Evolutionary conservation across 495 filamentous ascomycete genomes (phyloP).

Genomic region (Niebla homalea): DNA sequence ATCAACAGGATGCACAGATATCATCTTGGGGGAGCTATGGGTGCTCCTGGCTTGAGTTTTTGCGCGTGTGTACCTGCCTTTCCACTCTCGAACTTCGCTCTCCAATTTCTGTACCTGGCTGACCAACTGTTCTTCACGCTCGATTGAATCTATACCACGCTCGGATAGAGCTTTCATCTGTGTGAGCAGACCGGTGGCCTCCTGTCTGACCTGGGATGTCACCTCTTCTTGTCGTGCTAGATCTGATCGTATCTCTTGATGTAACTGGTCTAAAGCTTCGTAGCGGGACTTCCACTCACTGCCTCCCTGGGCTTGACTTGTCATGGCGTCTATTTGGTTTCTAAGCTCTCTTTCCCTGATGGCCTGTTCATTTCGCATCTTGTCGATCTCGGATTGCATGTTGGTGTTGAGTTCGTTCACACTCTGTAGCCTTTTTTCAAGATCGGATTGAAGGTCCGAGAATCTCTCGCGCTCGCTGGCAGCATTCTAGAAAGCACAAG

Average conservation of each 20-base stretch:
- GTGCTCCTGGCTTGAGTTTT: constrained; percentile 77
- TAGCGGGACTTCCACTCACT: constrained; percentile 40
- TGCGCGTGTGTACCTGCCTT: constrained; percentile 68
- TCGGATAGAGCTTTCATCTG: constrained; percentile 84
- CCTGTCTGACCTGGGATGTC: constrained; percentile 77
- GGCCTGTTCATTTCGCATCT: constrained; percentile 52
- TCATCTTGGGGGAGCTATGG: constrained; percentile 63
- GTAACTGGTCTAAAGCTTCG: constrained; percentile 53
- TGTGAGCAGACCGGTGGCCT: constrained; percentile 69
- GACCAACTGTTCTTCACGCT: constrained; percentile 66
- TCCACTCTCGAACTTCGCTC: constrained; percentile 75
- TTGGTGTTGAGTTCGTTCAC: constrained; percentile 65
- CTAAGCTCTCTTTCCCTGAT: constrained; percentile 49
- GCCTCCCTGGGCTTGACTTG: constrained; percentile 24
- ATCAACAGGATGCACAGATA: constrained; percentile 50
- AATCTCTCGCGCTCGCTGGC: constrained; percentile 48
- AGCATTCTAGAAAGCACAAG: constrained; percentile 12
- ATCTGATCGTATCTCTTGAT: constrained; percentile 56
- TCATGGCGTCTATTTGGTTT: constrained; percentile 46
- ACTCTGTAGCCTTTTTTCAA: constrained; percentile 68
- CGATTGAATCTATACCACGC: constrained; percentile 62
- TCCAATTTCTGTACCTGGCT: constrained; percentile 62
- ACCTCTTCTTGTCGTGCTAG: constrained; percentile 63
- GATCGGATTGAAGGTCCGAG: constrained; percentile 53
- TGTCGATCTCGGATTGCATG: constrained; percentile 64